These are phyloP conservation scores for Vitis hybrid DNA, from an alignment of 177 flowering plant genomes.

Conservation along the genomic window DNA sequence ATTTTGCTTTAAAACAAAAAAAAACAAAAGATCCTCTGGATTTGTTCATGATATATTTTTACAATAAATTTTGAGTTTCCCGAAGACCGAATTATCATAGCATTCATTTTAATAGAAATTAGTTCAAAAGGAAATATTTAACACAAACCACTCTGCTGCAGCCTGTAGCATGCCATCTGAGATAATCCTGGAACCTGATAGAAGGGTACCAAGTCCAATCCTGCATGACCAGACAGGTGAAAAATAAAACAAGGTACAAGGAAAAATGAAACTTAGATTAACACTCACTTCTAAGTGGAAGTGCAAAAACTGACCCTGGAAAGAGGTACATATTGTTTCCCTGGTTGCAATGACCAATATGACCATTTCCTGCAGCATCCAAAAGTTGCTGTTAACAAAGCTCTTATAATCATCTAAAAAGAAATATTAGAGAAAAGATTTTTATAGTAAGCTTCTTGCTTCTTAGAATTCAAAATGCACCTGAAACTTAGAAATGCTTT, in stretches of 20 bases:
- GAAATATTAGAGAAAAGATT: neutral
- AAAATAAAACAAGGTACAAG: neutral
- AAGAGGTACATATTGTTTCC: slow-evolving; percentile 99
- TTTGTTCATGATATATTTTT: neutral
- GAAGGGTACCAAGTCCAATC: slow-evolving; percentile 90
- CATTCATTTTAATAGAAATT: neutral
- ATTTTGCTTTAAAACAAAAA: too few species aligned
- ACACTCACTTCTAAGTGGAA: neutral
- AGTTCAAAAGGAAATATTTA: slow-evolving; percentile 5
- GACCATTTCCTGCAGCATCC: slow-evolving; percentile 68
- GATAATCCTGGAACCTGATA: slow-evolving; percentile 74
- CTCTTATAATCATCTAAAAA: neutral
- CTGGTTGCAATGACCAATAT: slow-evolving; percentile 88
- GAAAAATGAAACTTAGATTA: neutral
- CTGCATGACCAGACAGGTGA: slow-evolving; percentile 40
- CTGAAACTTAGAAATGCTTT: neutral
- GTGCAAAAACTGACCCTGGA: slow-evolving; percentile 72
- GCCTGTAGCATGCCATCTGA: slow-evolving; percentile 98
- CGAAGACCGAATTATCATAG: neutral
- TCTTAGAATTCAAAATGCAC: neutral
- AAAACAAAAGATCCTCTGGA: neutral
- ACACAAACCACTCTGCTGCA: slow-evolving; percentile 85
- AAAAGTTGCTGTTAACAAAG: slow-evolving; percentile 1
- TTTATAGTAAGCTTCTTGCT: neutral
- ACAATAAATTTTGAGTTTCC: neutral